These are phyloP conservation scores for Claviceps quebecensis DNA, from an alignment of 2,329 filamentous ascomycete genomes.

Conservation along the genomic window DNA sequence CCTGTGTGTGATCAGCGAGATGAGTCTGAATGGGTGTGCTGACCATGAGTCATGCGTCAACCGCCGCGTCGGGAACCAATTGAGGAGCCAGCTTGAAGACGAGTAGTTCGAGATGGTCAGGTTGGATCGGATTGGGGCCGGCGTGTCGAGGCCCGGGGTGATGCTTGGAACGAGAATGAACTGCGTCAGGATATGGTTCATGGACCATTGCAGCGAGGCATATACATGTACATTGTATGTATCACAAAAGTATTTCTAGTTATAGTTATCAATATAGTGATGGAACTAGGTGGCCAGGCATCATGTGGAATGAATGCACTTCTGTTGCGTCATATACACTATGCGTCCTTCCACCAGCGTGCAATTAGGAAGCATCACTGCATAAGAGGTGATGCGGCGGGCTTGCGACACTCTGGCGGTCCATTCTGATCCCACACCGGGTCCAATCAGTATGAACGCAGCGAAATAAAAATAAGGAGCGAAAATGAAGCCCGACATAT, in stretches of 20 bases:
- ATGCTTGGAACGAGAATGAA: background rate
- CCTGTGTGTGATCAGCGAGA: too few species aligned
- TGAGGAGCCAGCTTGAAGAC: too few species aligned
- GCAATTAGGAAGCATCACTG: conserved; percentile 68
- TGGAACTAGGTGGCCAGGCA: conserved; percentile 1
- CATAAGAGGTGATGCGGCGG: conserved; percentile 38
- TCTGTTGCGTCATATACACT: too few species aligned
- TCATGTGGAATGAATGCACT: too few species aligned
- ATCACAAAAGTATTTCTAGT: too few species aligned
- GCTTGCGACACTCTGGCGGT: conserved; percentile 7
- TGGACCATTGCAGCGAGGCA: background rate
- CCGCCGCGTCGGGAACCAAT: too few species aligned
- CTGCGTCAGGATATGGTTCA: background rate
- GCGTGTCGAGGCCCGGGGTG: background rate
- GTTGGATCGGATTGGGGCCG: background rate
- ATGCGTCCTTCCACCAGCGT: too few species aligned
- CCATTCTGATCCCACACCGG: conserved; percentile 2
- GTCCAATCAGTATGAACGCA: conserved; percentile 11
- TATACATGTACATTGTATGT: background rate
- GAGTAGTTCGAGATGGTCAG: background rate
- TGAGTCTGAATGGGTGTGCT: too few species aligned
- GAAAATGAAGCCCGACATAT: too few species aligned
- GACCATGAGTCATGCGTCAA: too few species aligned
- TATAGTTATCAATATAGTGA: too few species aligned
- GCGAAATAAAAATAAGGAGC: too few species aligned